Evolutionary conservation across 2,329 filamentous ascomycete genomes (phyloP).

Genomic region (Apiospora marii): DNA sequence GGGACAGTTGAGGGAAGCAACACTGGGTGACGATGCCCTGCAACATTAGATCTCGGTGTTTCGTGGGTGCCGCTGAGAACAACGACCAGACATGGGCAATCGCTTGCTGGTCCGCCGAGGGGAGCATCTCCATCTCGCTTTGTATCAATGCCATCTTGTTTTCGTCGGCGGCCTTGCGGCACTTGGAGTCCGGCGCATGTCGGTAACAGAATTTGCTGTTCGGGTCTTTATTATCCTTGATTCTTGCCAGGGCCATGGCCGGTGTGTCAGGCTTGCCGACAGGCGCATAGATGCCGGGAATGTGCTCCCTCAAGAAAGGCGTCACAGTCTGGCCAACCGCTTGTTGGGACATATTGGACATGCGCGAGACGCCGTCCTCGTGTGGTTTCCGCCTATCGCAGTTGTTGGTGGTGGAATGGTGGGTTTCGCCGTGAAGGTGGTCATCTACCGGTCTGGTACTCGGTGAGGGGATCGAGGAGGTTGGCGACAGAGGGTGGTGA

Average conservation of each 20-base stretch:
- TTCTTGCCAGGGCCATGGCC: slow-evolving; percentile 46
- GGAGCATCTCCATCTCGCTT: slow-evolving; percentile 83
- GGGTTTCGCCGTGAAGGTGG: not conserved
- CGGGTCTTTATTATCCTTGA: slow-evolving; percentile 57
- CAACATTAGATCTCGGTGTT: slow-evolving; percentile 94
- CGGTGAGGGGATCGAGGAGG: slow-evolving; percentile 29
- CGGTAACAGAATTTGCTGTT: slow-evolving; percentile 97
- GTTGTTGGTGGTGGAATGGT: slow-evolving; percentile 48
- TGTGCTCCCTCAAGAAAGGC: slow-evolving; percentile 90
- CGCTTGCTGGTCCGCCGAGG: slow-evolving; percentile 87
- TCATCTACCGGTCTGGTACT: slow-evolving; percentile 30
- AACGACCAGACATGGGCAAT: slow-evolving; percentile 98
- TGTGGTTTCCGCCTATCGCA: slow-evolving; percentile 60
- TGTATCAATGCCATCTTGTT: slow-evolving; percentile 96
- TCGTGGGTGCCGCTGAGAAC: slow-evolving; percentile 93
- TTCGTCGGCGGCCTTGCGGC: slow-evolving; percentile 90
- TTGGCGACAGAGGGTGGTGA: slow-evolving; percentile 25
- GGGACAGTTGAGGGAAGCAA: slow-evolving; percentile 96
- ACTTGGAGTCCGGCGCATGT: slow-evolving; percentile 93
- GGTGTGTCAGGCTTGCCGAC: slow-evolving; percentile 66
- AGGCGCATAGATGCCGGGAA: slow-evolving; percentile 87
- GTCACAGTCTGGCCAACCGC: slow-evolving; percentile 81
- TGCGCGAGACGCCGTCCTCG: slow-evolving; percentile 56
- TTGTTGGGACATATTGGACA: slow-evolving; percentile 67
- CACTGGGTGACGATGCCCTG: slow-evolving; percentile 96